Evolutionary conservation across 768 basidiomycete species (phyloP), one percentile per base, ranked within the genome.

Genomic region (Auricularia sp.): DNA sequence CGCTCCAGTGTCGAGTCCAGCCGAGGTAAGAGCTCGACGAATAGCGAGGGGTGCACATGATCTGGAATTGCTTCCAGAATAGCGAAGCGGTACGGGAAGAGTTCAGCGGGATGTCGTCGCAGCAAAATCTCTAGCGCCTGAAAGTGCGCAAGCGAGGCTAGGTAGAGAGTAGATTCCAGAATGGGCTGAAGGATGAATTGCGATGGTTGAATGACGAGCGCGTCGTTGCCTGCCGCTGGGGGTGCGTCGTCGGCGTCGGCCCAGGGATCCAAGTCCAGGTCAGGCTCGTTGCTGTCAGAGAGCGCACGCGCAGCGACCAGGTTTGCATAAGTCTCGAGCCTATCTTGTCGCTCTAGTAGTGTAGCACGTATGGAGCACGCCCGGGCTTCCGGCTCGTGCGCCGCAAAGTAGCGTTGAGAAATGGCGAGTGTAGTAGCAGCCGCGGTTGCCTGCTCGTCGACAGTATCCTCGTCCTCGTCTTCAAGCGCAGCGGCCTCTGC

Each of bases 1-100:
- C 13, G 56, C 56, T 83, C 80, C 8, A 72, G 76, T 29, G 77
- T 66, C 6, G 74, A 64, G 68, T 92, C 85, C 65, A 85, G 78
- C 0, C 77, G 74, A 37, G 92, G 92, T 21, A 94, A 81, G 33
- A 94, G 67, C 36, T 81, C 79, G 37, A 77, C 77, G 72, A 83
- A 91, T 24, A 81, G 77, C 1, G 81, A 78, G 2, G 94, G 90
- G 61, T 85, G 79, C 8, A 81, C 76, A 75, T 92, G 85, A 69
- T 85, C 83, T 37, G 96, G 93, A 64, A 97, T 82, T 64, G 79
- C 79, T 63, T 89, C 83, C 63, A 95, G 78, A 61, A 98, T 82
- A 36, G 74, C 69, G 70, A 89, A 81, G 24, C 94, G 89, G 69
- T 77, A 81, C 2, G 89, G 86, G 82, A 85, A 90, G 37, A 97